Conservation (phyloP, 2,329 filamentous ascomycete genomes). For the Botrytis fabae region DNA sequence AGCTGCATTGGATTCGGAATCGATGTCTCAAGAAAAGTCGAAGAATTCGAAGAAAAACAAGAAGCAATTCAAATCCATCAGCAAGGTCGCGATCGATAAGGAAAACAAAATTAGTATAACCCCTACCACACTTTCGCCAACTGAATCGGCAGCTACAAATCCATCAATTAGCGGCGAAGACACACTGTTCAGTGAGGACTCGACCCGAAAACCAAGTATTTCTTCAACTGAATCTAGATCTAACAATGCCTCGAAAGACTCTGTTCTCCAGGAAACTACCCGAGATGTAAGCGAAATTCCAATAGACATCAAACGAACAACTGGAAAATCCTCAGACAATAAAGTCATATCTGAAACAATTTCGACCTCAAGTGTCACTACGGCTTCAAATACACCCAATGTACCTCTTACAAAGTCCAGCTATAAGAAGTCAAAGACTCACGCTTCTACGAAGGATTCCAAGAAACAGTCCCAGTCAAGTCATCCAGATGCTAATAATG, state of each 20-base stretch:
- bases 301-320: background rate
- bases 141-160: constrained; percentile 3
- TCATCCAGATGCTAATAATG: constrained; percentile 23
- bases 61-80: constrained; percentile 18
- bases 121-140: background rate
- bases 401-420: background rate
- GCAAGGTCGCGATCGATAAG: background rate
- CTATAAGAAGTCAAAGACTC: constrained; percentile 3
- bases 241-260: background rate
- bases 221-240: background rate
- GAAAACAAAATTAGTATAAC: background rate
- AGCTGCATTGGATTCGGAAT: background rate
- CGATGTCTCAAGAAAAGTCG: constrained; percentile 1
- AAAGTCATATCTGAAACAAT: background rate
- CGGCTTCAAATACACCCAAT: background rate
- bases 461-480: constrained; percentile 11
- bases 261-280: background rate
- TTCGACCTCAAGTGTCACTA: background rate
- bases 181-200: constrained; percentile 24
- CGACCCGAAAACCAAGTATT: constrained; percentile 27
- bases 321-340: background rate
- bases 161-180: constrained; percentile 16
- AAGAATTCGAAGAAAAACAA: constrained; percentile 19
- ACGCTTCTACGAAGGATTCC: constrained; percentile 6
- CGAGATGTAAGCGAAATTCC: background rate